Conservation (phyloP, 2,329 filamentous ascomycete genomes). For the Cladophialophora exuberans region DNA sequence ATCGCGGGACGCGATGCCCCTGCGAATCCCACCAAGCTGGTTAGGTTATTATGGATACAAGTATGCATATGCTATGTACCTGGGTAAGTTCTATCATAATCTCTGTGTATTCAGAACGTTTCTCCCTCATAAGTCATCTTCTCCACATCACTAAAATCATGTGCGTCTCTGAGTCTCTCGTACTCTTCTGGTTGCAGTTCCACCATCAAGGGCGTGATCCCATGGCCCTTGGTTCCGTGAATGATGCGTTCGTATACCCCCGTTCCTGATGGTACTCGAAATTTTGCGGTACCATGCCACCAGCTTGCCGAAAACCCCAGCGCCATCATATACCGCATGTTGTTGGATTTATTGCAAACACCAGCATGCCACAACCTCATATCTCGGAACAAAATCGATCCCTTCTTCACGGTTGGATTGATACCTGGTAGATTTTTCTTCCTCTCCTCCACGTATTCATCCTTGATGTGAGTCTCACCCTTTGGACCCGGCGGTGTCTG, state of each 20-base stretch:
- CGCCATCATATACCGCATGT: slow-evolving; percentile 58
- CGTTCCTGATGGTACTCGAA: slow-evolving; percentile 13
- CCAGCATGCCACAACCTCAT: slow-evolving; percentile 67
- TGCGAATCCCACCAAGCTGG: neutral
- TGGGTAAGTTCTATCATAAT: neutral
- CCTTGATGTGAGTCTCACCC: slow-evolving; percentile 36
- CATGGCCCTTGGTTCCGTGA: slow-evolving; percentile 18
- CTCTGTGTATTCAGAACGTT: slow-evolving; percentile 5
- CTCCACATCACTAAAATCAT: slow-evolving; percentile 22
- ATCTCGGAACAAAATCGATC: slow-evolving; percentile 62
- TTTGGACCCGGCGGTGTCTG: slow-evolving; percentile 33
- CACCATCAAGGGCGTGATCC: slow-evolving; percentile 17
- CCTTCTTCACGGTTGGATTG: slow-evolving; percentile 49
- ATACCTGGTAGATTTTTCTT: slow-evolving; percentile 39
- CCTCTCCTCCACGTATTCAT: slow-evolving; percentile 39
- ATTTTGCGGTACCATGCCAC: slow-evolving; percentile 22
- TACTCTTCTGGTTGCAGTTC: slow-evolving; percentile 17
- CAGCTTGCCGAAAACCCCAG: slow-evolving; percentile 26
- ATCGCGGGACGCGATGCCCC: too few species aligned
- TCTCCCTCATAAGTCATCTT: slow-evolving; percentile 24
- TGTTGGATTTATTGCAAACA: slow-evolving; percentile 59
- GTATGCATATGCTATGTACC: too few species aligned
- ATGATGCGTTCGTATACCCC: slow-evolving; percentile 16
- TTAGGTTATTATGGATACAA: too few species aligned
- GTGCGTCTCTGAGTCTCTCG: slow-evolving; percentile 16